Evolutionary conservation across 2,329 filamentous ascomycete genomes (phyloP), one percentile per base, ranked within the genome.

Genomic region (Apiospora arundinis): DNA sequence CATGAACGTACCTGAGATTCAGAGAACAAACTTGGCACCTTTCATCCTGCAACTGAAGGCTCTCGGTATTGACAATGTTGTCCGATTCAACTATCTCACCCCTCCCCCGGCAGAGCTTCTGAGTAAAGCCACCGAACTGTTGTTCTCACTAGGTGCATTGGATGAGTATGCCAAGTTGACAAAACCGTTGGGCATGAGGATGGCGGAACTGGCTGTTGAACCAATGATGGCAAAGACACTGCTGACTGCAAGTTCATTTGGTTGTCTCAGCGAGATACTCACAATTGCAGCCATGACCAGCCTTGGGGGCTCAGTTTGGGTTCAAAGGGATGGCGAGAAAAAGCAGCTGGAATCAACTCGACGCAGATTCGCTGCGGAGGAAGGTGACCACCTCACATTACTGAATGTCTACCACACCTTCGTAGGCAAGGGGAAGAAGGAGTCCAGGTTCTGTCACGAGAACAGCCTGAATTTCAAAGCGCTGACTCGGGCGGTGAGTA

Each of bases 191-290:
- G 96, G 96, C 0, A 86, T 90, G 72, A 89, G 94, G 60, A 98
- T 98, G 95, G 95, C 96, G 0, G 95, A 98, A 80, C 85, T 99
- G 60, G 93, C 95, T 0, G 90, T 98, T 9, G 94, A 97, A 76
- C 96, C 96, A 0, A 98, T 98, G 94, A 96, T 98, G 89, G 94
- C 92, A 8, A 97, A 95, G 82, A 93, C 93, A 0, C 86, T 98
- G 5, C 89, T 98, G 11, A 90, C 91, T 23, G 93, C 95, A 0
- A 84, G 90, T 5, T 86, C 88, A 0, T 97, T 97, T 81, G 87
- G 87, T 48, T 98, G 95, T 75, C 83, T 97, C 16, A 92, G 90
- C 78, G 95, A 98, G 81, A 92, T 98, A 69, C 87, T 98, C 37
- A 94, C 92, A 1, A 97, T 98, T 74, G 94, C 95, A 7, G 95